Evolutionary conservation across 306 rosid species (phyloP), one percentile per base, ranked within the genome.

Genomic region (Pyrus pyrifolia): DNA sequence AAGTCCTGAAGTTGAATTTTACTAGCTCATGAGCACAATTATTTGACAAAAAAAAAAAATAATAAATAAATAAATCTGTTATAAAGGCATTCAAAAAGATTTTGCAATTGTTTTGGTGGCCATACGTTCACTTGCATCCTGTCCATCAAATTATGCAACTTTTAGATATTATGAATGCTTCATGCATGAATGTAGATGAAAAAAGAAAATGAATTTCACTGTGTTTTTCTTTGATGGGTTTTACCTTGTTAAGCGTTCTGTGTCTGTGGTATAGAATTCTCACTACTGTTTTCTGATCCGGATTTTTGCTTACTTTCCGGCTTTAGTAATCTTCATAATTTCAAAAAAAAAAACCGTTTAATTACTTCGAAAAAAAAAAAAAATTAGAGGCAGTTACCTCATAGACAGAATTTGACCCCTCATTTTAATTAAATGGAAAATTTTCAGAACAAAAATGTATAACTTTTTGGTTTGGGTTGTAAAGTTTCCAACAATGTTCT

Each of bases 1-100:
- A 82, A 91, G 96, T 86, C 17, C 40, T 65, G 49, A 8, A 12
- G 14, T 30, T 66, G 53, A 76, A 53, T 53, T 51, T 52, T 17
- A 11, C 23, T 58, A 72, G 9, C 65, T 23, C 25, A 38, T 6
- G 40, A 23, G 22, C 33, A 6, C 8, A 42, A 58, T 31, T 31
- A 58, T 31, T 31, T 12, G 53, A 19, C 3, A 13, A 23, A 14
- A 35, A 7, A 22, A 0, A 25, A 31, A 31, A 31, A 25, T 25
- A 25, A 25, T 0, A 33, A 35, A 35, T 6, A 35, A 38, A 38
- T 7, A 45, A 45, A 27, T 61, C 17, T 13, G 15, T 59, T 6
- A 10, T 13, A 4, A 11, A 22, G 64, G 23, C 14, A 61, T 14
- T 61, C 8, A 60, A 14, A 25, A 44, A 45, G 53, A 68, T n/a